These are phyloP conservation scores for Tricholoma flavovirens DNA, from an alignment of 768 basidiomycete genomes.

Conservation along the genomic window DNA sequence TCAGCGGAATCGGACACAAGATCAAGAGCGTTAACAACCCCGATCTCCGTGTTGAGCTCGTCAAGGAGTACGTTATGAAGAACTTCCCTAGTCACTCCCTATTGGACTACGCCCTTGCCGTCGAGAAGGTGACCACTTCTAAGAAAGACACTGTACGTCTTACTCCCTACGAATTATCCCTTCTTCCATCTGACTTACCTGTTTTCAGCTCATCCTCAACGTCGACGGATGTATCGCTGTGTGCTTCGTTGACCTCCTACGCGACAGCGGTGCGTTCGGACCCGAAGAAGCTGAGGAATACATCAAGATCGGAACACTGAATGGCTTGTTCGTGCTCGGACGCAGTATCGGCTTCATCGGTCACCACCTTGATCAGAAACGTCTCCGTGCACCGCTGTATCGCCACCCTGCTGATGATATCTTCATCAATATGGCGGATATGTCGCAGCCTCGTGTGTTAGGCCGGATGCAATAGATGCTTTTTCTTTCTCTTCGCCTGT, in stretches of 20 bases:
- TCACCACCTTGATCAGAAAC: conserved; percentile 95
- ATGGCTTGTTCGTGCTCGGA: conserved; percentile 95
- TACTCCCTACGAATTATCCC: background rate
- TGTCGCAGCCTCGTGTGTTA: conserved; percentile 76
- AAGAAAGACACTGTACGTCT: conserved; percentile 89
- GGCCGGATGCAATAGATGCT: conserved; percentile 37
- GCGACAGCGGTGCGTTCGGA: conserved; percentile 90
- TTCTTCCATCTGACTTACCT: background rate
- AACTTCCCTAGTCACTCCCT: conserved; percentile 94
- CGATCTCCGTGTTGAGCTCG: conserved; percentile 86
- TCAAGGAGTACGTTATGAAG: conserved; percentile 93
- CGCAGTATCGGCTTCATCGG: conserved; percentile 98
- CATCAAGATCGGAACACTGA: conserved; percentile 93
- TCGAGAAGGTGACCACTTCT: conserved; percentile 94
- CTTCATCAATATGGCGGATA: conserved; percentile 90
- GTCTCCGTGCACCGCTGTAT: conserved; percentile 88
- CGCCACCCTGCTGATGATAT: conserved; percentile 94
- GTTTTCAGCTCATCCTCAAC: conserved; percentile 77
- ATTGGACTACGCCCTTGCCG: conserved; percentile 91
- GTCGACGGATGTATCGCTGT: conserved; percentile 95
- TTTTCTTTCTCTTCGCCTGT: background rate
- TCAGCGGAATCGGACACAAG: conserved; percentile 99
- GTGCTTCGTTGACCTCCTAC: conserved; percentile 92
- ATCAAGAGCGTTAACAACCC: conserved; percentile 99
- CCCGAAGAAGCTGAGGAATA: conserved; percentile 96